These are phyloP conservation scores for Flueggea neowawraea DNA, from an alignment of 441 rosid species.

Conservation along the genomic window DNA sequence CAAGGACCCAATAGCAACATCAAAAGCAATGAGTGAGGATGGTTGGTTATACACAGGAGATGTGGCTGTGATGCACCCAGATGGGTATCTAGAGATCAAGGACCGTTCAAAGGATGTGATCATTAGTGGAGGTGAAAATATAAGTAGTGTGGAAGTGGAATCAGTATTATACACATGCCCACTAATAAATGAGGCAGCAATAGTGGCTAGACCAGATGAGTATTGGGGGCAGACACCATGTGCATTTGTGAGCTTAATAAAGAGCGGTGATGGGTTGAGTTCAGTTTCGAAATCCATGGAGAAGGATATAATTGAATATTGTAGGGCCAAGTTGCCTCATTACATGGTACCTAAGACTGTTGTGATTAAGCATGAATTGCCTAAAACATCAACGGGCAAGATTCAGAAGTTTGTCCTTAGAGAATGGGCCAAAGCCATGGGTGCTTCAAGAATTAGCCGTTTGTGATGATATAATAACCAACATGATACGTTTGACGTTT, in stretches of 20 bases:
- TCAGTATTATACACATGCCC: conserved; percentile 56
- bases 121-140: conserved; percentile 80
- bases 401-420: conserved; percentile 63
- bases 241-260: conserved; percentile 60
- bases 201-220: conserved; percentile 75
- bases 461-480: no score
- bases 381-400: conserved; percentile 81
- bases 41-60: conserved; percentile 83
- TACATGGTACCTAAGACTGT: conserved; percentile 78
- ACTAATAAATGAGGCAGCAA: conserved; percentile 64
- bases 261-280: conserved; percentile 3
- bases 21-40: conserved; percentile 35
- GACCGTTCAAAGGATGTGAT: conserved; percentile 85
- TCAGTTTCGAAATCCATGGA: conserved; percentile 27
- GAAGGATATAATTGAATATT: conserved; percentile 50
- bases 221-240: conserved; percentile 88
- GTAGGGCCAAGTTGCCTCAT: conserved; percentile 54
- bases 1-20: conserved; percentile 55
- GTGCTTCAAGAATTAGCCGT: conserved; percentile 17
- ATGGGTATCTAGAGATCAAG: conserved; percentile 72
- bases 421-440: conserved; percentile 51
- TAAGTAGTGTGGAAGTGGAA: conserved; percentile 79
- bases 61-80: conserved; percentile 73
- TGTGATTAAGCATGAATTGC: conserved; percentile 66
- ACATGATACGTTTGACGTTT: no score